Conservation (phyloP, 805 yeast genomes). For the Scheffersomyces coipomensis region DNA sequence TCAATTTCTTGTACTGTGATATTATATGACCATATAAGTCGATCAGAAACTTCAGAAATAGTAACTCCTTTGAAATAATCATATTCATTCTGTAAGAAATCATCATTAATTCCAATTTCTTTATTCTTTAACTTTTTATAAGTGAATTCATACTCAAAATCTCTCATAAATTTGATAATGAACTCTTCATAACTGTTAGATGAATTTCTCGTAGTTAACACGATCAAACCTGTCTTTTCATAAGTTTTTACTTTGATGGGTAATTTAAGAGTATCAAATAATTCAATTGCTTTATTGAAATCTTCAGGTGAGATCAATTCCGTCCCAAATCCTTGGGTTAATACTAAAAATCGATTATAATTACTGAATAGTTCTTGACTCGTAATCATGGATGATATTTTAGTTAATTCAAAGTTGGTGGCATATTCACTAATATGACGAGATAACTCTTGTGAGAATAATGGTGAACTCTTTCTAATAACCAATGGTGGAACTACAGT, state of each 20-base stretch:
- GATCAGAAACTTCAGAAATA: constrained; percentile 40
- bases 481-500: constrained; percentile 26
- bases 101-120: constrained; percentile 8
- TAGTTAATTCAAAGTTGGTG: constrained; percentile 25
- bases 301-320: constrained; percentile 72
- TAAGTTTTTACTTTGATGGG: constrained; percentile 47
- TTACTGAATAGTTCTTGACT: constrained; percentile 41
- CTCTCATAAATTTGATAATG: constrained; percentile 20
- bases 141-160: constrained; percentile 21
- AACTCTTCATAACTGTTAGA: constrained; percentile 26
- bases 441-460: constrained; percentile 67
- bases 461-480: constrained; percentile 29
- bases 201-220: constrained; percentile 23
- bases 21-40: constrained; percentile 64
- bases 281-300: constrained; percentile 56
- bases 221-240: constrained; percentile 31
- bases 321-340: constrained; percentile 48
- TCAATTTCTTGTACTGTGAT: constrained; percentile 66
- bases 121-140: constrained; percentile 19
- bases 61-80: constrained; percentile 32
- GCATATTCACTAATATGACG: constrained; percentile 78
- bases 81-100: constrained; percentile 14
- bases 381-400: constrained; percentile 36
- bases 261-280: constrained; percentile 55
- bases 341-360: constrained; percentile 34